A percentile compares a stretch with the other conserved stretches of the same genome.
These are phyloP conservation scores for Botrytis hyacinthi DNA, from an alignment of 2,329 filamentous ascomycete genomes.

Conservation along the genomic window DNA sequence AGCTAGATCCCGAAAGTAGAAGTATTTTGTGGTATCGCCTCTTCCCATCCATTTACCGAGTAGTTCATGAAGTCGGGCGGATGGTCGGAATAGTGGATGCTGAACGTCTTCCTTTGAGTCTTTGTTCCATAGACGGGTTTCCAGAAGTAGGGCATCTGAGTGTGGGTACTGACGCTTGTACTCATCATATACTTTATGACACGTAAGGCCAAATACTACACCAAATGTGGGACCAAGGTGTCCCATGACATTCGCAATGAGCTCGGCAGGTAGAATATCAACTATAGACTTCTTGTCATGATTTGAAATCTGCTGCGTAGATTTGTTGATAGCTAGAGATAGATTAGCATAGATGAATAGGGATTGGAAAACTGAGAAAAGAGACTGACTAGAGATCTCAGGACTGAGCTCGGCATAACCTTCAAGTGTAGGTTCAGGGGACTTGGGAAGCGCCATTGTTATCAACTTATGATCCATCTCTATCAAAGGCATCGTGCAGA, in stretches of 20 bases:
- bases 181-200: background rate
- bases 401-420: background rate
- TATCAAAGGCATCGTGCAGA: fast-evolving
- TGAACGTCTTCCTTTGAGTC: background rate
- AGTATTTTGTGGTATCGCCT: background rate
- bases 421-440: background rate
- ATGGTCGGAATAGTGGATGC: background rate
- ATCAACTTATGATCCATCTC: background rate
- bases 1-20: background rate
- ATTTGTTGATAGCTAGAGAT: background rate
- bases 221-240: background rate
- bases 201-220: background rate
- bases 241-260: background rate
- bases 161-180: background rate
- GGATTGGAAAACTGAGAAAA: background rate
- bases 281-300: background rate
- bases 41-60: background rate
- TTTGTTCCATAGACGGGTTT: background rate
- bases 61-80: background rate
- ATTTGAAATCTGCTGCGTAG: background rate
- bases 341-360: background rate
- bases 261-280: background rate
- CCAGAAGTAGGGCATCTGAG: background rate
- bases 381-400: background rate
- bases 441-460: background rate